phyloP scores from a whole-genome alignment of 495 filamentous ascomycete genomes.

The Acidiella bohemica region DNA sequence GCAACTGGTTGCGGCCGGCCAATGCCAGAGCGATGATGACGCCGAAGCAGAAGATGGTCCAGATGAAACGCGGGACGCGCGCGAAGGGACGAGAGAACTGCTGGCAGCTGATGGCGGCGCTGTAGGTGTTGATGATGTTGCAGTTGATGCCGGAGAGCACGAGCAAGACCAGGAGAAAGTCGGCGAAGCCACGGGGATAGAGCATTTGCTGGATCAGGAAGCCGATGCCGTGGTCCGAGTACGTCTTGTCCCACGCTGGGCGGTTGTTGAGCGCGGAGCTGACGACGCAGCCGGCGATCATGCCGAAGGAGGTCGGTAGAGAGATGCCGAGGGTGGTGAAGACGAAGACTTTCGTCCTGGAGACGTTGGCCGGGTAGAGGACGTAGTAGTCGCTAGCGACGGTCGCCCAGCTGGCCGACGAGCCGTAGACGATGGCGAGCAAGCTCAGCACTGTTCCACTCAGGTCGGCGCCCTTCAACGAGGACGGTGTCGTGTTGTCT shows the following conservation, averaged over 20 bases:
- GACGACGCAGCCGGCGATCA: constrained; percentile 33
- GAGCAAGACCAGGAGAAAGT: constrained; percentile 40
- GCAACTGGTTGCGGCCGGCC: constrained; percentile 31
- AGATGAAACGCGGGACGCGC: constrained; percentile 32
- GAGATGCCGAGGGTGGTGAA: constrained; percentile 36
- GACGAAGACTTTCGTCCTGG: constrained; percentile 39
- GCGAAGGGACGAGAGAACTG: constrained; percentile 32
- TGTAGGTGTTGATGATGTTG: constrained; percentile 34
- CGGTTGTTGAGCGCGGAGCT: constrained; percentile 21
- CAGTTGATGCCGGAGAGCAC: constrained; percentile 26
- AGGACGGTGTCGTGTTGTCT: constrained; percentile 28
- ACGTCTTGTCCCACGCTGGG: constrained; percentile 35
- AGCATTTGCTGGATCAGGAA: constrained; percentile 42
- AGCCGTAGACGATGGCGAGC: constrained; percentile 39
- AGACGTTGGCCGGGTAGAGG: constrained; percentile 42
- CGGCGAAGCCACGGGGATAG: constrained; percentile 44
- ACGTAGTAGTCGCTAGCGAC: constrained; percentile 51
- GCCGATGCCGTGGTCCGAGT: constrained; percentile 42
- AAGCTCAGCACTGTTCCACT: constrained; percentile 38
- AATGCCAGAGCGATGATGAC: constrained; percentile 32
- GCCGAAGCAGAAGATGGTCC: constrained; percentile 32
- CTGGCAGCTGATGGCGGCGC: constrained; percentile 31
- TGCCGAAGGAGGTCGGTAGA: constrained; percentile 44
- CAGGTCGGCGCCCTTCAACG: constrained; percentile 17
- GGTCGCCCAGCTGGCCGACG: constrained; percentile 36